Base-by-base conservation (phyloP, 2,329 filamentous ascomycete species). In the Endoconidiophora laricicola region DNA sequence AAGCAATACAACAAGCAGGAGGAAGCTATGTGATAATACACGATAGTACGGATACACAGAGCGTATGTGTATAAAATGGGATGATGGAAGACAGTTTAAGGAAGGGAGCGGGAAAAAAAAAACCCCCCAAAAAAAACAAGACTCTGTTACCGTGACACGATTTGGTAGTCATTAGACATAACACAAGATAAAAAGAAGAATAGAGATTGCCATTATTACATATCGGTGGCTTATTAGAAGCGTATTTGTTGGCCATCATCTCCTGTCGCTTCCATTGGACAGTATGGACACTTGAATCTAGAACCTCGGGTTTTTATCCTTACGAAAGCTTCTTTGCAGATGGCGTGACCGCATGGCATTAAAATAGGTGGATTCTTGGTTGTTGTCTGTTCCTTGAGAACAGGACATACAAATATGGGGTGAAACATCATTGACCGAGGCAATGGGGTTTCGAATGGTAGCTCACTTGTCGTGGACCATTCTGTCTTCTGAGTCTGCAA, bases 361-460 rank as follows among this genome's bases (percentile, higher is more conserved):
- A 95, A 91, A 83, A 96, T 93, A 2, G 91, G 87, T 9, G 91
- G 91, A 62, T 98, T 98, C 22, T 73, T 68, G 59, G 94, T 87
- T 0, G 90, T 98, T 0, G 84, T 87, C 64, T 98, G 91, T 61
- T 95, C 91, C 63, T 96, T 96, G 59, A 83, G 88, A 4, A 98
- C 91, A 0, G 91, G 91, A 60, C 91, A 98, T 40, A 98, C 91
- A 61, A 98, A 98, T 60, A 98, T 95, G 50, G 84, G 84, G 64
- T 98, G 91, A 69, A 94, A 98, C 45, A 80, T 69, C 73, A 78
- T 78, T 56, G 69, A 72, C 46, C 64, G 60, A 0, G 76, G 75
- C 2, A 80, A 65, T 2, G 76, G 72, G 1, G 76, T 79, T 58
- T 85, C 73, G 61, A 88, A 91, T 0, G 90, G 86, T 16, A 98